phyloP scores from a whole-genome alignment of 2,329 filamentous ascomycete species.

The Chaetomiaceae sp. region DNA sequence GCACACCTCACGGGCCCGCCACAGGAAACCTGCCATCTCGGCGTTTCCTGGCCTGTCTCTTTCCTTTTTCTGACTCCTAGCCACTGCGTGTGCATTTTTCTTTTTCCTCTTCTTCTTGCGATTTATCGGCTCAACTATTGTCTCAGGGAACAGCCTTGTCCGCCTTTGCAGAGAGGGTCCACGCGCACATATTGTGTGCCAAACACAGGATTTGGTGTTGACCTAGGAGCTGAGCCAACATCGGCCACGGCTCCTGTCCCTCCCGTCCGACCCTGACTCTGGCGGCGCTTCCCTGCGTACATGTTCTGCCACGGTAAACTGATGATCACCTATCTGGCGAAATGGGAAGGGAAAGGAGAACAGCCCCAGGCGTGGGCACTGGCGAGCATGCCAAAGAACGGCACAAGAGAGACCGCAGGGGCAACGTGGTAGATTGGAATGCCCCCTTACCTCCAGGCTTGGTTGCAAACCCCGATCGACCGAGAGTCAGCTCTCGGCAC shows the following conservation, averaged over 20 bases:
- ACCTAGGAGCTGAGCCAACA: background rate
- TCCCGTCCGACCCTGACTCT: background rate
- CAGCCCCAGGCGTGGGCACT: conserved; percentile 22
- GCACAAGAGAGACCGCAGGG: conserved; percentile 28
- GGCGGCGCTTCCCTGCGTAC: background rate
- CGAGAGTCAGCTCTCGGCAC: conserved; percentile 47
- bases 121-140: background rate
- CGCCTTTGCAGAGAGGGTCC: conserved; percentile 1
- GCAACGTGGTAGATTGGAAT: conserved; percentile 26
- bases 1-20: too few species aligned
- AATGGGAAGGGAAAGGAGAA: conserved; percentile 31
- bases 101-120: background rate
- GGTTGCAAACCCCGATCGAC: conserved; percentile 29
- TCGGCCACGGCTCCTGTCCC: background rate
- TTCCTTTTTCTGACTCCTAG: background rate
- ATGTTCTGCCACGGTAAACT: conserved; percentile 7
- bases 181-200: too few species aligned
- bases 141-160: background rate
- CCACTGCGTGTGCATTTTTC: background rate
- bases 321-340: conserved; percentile 13
- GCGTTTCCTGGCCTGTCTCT: background rate
- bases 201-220: background rate
- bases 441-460: conserved; percentile 26
- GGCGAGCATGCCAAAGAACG: conserved; percentile 30
- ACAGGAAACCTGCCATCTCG: background rate